Percentiles rank a stretch among this genome's conserved stretches.
Conservation (phyloP, 1,284 basidiomycete species). For the Quambalaria eucalypti region DNA sequence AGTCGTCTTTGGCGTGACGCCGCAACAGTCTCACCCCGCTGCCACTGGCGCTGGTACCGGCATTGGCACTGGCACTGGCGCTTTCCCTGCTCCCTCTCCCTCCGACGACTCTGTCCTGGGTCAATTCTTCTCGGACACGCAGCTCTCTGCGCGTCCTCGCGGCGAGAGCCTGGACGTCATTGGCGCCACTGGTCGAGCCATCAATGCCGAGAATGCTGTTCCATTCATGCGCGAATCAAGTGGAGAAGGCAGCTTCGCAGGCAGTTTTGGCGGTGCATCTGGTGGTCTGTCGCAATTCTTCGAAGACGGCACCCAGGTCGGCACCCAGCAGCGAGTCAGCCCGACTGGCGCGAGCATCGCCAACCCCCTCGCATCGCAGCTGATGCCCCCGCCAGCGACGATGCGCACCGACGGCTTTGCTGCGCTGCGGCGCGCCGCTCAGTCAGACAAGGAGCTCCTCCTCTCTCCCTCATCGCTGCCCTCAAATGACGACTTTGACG, state of each 20-base stretch:
- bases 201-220: neutral
- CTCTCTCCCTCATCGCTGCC: slow-evolving; percentile 16
- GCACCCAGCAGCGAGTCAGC: neutral
- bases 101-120: slow-evolving; percentile 32
- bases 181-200: slow-evolving; percentile 5
- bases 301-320: slow-evolving; percentile 5
- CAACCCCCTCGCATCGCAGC: neutral
- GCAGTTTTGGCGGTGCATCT: slow-evolving; percentile 15
- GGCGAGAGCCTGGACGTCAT: slow-evolving; percentile 35
- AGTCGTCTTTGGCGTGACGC: neutral
- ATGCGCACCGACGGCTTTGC: slow-evolving; percentile 32
- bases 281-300: slow-evolving; percentile 30
- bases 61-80: too few species aligned
- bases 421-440: slow-evolving; percentile 29
- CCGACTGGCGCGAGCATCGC: neutral
- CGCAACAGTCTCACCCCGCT: neutral
- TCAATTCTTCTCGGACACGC: slow-evolving; percentile 39
- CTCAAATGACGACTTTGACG: slow-evolving; percentile 3
- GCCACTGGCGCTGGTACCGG: too few species aligned
- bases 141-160: slow-evolving; percentile 16
- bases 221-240: neutral
- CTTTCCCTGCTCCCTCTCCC: too few species aligned
- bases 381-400: slow-evolving; percentile 31
- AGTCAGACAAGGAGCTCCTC: slow-evolving; percentile 19
- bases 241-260: too few species aligned